Evolutionary conservation across 2,329 filamentous ascomycete genomes (phyloP).

Genomic region (Myriosclerotinia scirpicola): DNA sequence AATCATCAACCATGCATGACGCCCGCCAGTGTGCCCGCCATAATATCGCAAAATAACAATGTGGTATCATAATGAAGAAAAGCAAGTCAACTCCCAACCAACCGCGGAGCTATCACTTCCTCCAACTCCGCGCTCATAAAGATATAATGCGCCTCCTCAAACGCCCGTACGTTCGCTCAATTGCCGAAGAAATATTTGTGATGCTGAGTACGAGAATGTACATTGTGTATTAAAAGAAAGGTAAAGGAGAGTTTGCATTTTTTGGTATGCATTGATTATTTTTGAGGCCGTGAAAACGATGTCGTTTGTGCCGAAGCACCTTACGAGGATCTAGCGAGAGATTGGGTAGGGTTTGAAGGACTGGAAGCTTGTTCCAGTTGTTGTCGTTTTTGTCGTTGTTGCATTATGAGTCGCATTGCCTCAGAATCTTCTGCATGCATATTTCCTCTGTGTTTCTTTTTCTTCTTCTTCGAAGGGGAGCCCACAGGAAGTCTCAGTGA

Average conservation of each 20-base stretch:
- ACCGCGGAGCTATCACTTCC: background rate
- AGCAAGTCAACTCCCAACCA: background rate
- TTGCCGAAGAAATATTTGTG: background rate
- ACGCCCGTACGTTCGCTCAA: background rate
- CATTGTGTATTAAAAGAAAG: constrained; percentile 5
- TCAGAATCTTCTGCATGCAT: constrained; percentile 11
- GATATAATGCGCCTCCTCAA: background rate
- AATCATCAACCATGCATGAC: background rate
- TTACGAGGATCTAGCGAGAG: background rate
- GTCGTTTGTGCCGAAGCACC: background rate
- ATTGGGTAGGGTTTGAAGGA: background rate
- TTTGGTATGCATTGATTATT: background rate
- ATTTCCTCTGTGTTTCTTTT: background rate
- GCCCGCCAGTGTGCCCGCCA: background rate
- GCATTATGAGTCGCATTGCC: background rate
- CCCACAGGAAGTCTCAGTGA: constrained; percentile 19
- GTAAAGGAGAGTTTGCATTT: background rate
- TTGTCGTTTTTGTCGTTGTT: background rate
- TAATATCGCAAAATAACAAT: constrained; percentile 14
- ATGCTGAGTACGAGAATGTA: background rate
- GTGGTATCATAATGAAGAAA: constrained; percentile 18
- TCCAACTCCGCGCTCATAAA: constrained; percentile 3
- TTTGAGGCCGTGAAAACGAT: background rate
- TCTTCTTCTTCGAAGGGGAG: background rate
- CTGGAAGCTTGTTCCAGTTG: background rate